A percentile compares a stretch with the other conserved stretches of the same genome.
These are phyloP conservation scores for Beta corolliflora DNA, from an alignment of 179 eudicot species.

Conservation along the genomic window DNA sequence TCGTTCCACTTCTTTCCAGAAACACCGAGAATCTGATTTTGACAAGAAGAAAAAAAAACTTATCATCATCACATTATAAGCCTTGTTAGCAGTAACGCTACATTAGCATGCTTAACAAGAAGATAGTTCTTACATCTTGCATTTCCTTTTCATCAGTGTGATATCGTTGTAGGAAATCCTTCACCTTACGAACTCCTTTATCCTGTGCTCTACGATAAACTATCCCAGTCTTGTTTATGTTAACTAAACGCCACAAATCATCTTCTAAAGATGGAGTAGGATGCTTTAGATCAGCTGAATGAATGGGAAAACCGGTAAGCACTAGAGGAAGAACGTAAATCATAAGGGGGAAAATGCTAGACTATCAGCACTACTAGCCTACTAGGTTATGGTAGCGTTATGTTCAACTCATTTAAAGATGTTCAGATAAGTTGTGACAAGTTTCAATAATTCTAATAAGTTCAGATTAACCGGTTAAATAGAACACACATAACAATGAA, in stretches of 20 bases:
- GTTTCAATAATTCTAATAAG: too few species aligned
- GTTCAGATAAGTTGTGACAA: too few species aligned
- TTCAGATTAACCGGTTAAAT: too few species aligned
- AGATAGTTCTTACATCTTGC: constrained; percentile 7
- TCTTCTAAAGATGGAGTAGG: constrained; percentile 49
- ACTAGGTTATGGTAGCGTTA: too few species aligned
- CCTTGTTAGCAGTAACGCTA: not conserved
- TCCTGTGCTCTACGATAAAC: constrained; percentile 40
- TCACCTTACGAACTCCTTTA: constrained; percentile 41
- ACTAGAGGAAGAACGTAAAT: not conserved
- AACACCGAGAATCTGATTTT: constrained; percentile 48
- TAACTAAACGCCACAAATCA: constrained; percentile 58
- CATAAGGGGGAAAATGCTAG: too few species aligned
- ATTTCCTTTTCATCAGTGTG: constrained; percentile 40
- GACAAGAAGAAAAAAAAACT: not conserved
- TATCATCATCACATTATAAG: not conserved
- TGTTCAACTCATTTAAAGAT: too few species aligned
- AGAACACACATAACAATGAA: too few species aligned
- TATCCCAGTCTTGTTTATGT: constrained; percentile 60
- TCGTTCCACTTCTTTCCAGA: constrained; percentile 55
- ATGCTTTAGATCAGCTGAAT: constrained; percentile 59
- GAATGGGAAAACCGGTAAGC: not conserved
- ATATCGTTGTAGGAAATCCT: constrained; percentile 51
- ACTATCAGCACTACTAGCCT: too few species aligned
- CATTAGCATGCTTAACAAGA: not conserved